A percentile compares a stretch with the other conserved stretches of the same genome.
These are phyloP conservation scores for Ceratocystis eucalypticola DNA, from an alignment of 2,329 filamentous ascomycete genomes.

Conservation along the genomic window DNA sequence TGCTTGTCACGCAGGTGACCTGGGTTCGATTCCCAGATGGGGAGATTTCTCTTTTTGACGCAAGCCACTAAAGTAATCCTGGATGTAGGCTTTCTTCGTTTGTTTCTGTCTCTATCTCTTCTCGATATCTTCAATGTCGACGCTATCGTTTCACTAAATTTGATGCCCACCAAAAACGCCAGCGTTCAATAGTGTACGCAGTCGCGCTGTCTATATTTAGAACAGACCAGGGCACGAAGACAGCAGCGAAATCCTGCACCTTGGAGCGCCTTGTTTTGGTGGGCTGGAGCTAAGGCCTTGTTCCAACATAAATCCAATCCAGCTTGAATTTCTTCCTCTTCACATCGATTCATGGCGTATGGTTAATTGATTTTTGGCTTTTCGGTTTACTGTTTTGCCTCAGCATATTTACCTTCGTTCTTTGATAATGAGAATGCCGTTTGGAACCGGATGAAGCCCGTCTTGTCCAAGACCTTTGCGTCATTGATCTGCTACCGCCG, in stretches of 20 bases:
- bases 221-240: not conserved
- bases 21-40: conserved; percentile 19
- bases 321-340: not conserved
- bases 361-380: not conserved
- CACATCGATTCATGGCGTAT: not conserved
- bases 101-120: not conserved
- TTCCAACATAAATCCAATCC: not conserved
- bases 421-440: conserved; percentile 5
- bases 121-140: not conserved
- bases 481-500: not conserved
- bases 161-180: not conserved
- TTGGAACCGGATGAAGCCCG: conserved; percentile 6
- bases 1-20: conserved; percentile 20
- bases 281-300: not conserved
- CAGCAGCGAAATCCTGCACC: not conserved
- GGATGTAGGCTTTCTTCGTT: not conserved
- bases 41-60: conserved; percentile 6
- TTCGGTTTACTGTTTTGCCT: not conserved
- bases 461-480: not conserved
- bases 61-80: not conserved
- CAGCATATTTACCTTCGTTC: not conserved
- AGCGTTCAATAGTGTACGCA: not conserved
- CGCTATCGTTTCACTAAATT: not conserved
- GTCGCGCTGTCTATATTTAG: not conserved
- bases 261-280: not conserved